A percentile compares a stretch with the other conserved stretches of the same genome.
These are phyloP conservation scores for Astrothelium macrocarpum DNA, from an alignment of 495 filamentous ascomycete genomes.

Conservation along the genomic window DNA sequence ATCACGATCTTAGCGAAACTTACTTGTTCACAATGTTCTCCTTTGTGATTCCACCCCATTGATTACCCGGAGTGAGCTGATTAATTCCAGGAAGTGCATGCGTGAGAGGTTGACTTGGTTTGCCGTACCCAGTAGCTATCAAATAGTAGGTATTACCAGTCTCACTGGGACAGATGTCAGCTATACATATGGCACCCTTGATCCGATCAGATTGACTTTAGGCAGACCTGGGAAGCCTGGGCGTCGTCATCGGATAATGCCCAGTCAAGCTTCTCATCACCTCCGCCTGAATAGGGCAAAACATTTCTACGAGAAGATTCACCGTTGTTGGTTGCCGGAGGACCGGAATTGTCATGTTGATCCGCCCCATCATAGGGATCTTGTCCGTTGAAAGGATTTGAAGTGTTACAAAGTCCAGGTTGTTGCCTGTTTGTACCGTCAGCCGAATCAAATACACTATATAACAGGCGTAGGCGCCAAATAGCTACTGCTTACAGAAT, in stretches of 20 bases:
- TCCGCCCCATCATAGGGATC: background rate
- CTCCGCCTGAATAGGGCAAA: background rate
- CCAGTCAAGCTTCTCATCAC: background rate
- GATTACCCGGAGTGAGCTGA: background rate
- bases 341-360: no score
- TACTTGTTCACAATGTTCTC: background rate
- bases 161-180: background rate
- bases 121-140: background rate
- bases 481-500: background rate
- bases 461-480: background rate
- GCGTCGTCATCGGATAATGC: background rate
- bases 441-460: background rate
- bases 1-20: background rate
- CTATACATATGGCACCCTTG: background rate
- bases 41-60: background rate
- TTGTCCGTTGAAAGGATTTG: background rate
- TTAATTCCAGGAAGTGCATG: background rate
- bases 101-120: background rate
- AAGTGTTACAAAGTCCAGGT: background rate
- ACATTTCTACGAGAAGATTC: background rate
- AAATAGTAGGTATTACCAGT: background rate
- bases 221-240: background rate
- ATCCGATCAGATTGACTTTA: background rate
- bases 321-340: no score
- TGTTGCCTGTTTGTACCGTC: background rate